These are phyloP conservation scores for Blastobotrys ciferrii DNA, from an alignment of 1,139 yeast genomes.

Conservation along the genomic window DNA sequence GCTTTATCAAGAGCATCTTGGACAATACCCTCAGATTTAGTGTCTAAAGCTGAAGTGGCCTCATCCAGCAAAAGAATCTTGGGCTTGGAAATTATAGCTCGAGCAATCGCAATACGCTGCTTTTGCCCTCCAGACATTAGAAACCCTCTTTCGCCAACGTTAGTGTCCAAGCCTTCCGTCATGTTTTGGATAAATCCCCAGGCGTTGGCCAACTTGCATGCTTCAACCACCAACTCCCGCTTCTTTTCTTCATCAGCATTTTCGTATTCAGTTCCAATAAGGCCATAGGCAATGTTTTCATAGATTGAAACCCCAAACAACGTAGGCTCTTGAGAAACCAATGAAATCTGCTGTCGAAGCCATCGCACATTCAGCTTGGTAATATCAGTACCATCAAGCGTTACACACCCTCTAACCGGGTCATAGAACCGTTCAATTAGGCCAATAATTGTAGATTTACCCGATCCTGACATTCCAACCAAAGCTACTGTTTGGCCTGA, in stretches of 20 bases:
- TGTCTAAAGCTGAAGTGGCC: slow-evolving; percentile 75
- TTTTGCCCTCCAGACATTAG: slow-evolving; percentile 81
- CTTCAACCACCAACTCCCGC: slow-evolving; percentile 36
- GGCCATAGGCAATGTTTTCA: slow-evolving; percentile 78
- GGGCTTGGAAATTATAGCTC: slow-evolving; percentile 70
- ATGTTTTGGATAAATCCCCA: slow-evolving; percentile 41
- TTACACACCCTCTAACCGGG: slow-evolving; percentile 58
- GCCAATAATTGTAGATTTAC: slow-evolving; percentile 82
- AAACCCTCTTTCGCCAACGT: slow-evolving; percentile 54
- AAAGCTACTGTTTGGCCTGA: slow-evolving; percentile 85
- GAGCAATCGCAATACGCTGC: slow-evolving; percentile 84
- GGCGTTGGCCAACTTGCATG: slow-evolving; percentile 43
- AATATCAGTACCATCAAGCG: slow-evolving; percentile 66
- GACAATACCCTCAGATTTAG: slow-evolving; percentile 57
- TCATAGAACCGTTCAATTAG: slow-evolving; percentile 69
- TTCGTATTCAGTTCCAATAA: slow-evolving; percentile 54
- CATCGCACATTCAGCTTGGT: slow-evolving; percentile 63
- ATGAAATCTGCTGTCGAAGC: slow-evolving; percentile 71
- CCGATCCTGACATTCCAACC: slow-evolving; percentile 92
- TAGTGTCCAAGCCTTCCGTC: slow-evolving; percentile 48
- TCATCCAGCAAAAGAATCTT: slow-evolving; percentile 64
- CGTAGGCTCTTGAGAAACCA: slow-evolving; percentile 88
- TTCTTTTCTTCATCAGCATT: slow-evolving; percentile 37
- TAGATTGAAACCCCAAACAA: slow-evolving; percentile 73
- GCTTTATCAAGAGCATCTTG: slow-evolving; percentile 56